These are phyloP conservation scores for Aspergillus hortae DNA, from an alignment of 2,329 filamentous ascomycete species.

Conservation along the genomic window DNA sequence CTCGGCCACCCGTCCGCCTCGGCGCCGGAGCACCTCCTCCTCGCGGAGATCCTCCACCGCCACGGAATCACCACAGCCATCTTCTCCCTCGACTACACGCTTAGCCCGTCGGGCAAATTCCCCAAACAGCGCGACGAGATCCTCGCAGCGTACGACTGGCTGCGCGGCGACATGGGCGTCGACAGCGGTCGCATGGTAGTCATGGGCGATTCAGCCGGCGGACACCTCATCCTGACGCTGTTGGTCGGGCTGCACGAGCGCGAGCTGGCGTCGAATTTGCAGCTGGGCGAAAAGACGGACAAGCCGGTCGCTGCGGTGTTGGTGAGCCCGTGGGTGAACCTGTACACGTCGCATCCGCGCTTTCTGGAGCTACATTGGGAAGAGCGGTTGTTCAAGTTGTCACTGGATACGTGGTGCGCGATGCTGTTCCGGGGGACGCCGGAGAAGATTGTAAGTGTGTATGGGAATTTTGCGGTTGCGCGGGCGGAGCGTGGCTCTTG, in stretches of 20 bases:
- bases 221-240: conserved; percentile 8
- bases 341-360: conserved; percentile 10
- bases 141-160: conserved; percentile 60
- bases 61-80: conserved; percentile 63
- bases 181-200: conserved; percentile 7
- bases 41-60: conserved; percentile 15
- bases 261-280: neutral
- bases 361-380: conserved; percentile 9
- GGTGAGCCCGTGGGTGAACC: conserved; percentile 14
- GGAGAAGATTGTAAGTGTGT: neutral
- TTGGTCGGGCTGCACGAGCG: conserved; percentile 4
- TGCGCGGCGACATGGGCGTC: conserved; percentile 4
- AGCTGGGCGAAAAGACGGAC: neutral
- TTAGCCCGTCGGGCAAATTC: conserved; percentile 69
- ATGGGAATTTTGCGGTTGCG: conserved; percentile 10
- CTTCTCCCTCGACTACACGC: conserved; percentile 74
- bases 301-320: conserved; percentile 8
- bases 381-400: conserved; percentile 13
- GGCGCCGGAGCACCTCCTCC: conserved; percentile 14
- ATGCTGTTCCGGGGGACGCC: conserved; percentile 4
- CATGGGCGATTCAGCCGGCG: conserved; percentile 14
- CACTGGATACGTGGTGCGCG: conserved; percentile 8
- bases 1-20: conserved; percentile 13
- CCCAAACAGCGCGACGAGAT: conserved; percentile 70
- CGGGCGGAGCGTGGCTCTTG: conserved; percentile 8